Base-by-base conservation (phyloP, 768 basidiomycete genomes). In the Mycena albidolilacea region DNA sequence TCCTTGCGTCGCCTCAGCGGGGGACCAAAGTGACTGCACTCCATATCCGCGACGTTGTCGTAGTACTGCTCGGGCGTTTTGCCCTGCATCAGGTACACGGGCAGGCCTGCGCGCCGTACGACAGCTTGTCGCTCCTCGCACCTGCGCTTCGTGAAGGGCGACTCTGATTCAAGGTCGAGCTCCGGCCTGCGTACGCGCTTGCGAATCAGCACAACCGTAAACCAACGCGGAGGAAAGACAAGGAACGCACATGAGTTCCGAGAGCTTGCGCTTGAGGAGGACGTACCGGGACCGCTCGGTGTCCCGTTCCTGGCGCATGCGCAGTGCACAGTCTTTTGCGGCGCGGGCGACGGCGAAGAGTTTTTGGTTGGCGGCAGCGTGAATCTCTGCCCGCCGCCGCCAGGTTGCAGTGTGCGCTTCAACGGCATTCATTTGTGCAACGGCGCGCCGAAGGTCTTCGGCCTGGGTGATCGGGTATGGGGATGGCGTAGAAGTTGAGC, bases 371-470 rank as follows among this genome's bases (percentile, higher is more conserved):
- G 85, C 85, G 17, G 84, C 81, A n/a, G 85, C 85, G 63, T 89
- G 88, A 21, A 83, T 79, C 77, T 88, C 88, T 52, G 88, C 88
- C 48, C 87, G 84, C 60, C 83, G 85, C 46, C 85, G 84, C 87
- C 87, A 88, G 78, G 85, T 81, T 14, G 76, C 81, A 71, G 85
- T 87, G 63, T 84, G 82, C 55, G 80, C 79, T 23, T 83, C 81
- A n/a, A 89, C 80, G 0, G 85, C 82, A 50, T 79, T 74, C 75
- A 87, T 85, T 71, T 88, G 87, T 19, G 86, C 83, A n/a, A 19
- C 59, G 0, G 35, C 86, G 8, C 79, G 78, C 21, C 80, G 73
- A 15, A 81, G 64, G 41, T 77, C 79, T 14, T 70, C 72, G 10
- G 70, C 30, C 30, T 30, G 41, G 14, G 63, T 39, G 39, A 17